Evolutionary conservation across 345 rosid species (phyloP).

Genomic region (Cardamine occulta): DNA sequence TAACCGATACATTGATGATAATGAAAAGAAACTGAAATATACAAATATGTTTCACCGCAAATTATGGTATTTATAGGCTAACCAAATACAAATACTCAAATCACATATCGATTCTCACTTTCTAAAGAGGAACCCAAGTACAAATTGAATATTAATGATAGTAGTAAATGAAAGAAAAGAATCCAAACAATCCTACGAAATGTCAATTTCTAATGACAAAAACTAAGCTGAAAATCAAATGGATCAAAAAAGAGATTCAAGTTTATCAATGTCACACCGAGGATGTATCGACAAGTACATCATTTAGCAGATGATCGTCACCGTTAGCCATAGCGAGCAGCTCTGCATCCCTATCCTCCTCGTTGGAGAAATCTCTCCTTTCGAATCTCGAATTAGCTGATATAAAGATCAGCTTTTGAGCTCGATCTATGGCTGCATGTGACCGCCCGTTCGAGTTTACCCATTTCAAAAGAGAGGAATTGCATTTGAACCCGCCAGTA

Average conservation of each 20-base stretch:
- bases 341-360: slow-evolving; percentile 92
- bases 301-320: slow-evolving; percentile 87
- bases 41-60: background rate
- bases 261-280: slow-evolving; percentile 61
- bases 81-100: slow-evolving; percentile 36
- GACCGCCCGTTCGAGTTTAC: slow-evolving; percentile 68
- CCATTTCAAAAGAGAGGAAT: slow-evolving; percentile 84
- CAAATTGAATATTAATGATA: slow-evolving; percentile 40
- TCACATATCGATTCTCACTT: slow-evolving; percentile 26
- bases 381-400: slow-evolving; percentile 92
- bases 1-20: slow-evolving; percentile 23
- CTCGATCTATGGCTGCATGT: slow-evolving; percentile 68
- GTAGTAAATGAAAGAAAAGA: slow-evolving; percentile 33
- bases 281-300: slow-evolving; percentile 85
- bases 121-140: slow-evolving; percentile 30
- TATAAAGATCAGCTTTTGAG: slow-evolving; percentile 82
- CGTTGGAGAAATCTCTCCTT: slow-evolving; percentile 73
- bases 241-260: slow-evolving; percentile 54
- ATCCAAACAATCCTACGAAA: slow-evolving; percentile 54
- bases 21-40: slow-evolving; percentile 28
- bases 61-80: slow-evolving; percentile 22
- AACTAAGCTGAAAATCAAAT: slow-evolving; percentile 54
- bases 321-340: slow-evolving; percentile 77
- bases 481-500: slow-evolving; percentile 86
- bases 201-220: slow-evolving; percentile 49